phyloP scores from a whole-genome alignment of 768 basidiomycete genomes.

The Lenzites betulinus region DNA sequence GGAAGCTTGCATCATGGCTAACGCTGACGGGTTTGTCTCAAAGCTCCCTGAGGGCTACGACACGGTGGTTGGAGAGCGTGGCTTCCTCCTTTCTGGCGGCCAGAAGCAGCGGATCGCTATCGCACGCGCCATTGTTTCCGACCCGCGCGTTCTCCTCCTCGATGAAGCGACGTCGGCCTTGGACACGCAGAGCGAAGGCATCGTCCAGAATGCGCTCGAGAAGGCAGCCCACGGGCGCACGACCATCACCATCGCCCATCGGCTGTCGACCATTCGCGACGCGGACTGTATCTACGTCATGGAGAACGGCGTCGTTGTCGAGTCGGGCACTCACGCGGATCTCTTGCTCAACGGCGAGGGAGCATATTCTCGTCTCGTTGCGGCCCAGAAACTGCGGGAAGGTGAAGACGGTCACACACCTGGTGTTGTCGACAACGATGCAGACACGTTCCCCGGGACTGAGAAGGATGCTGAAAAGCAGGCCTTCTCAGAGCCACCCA shows the following conservation, averaged over 20 bases:
- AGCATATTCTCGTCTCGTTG: conserved; percentile 73
- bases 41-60: conserved; percentile 83
- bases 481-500: conserved; percentile 51
- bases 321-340: conserved; percentile 76
- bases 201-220: conserved; percentile 91
- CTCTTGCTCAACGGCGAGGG: conserved; percentile 59
- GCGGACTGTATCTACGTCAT: conserved; percentile 86
- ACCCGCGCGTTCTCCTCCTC: conserved; percentile 82
- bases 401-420: conserved; percentile 32
- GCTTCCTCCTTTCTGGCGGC: conserved; percentile 81
- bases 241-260: conserved; percentile 79
- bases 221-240: conserved; percentile 79
- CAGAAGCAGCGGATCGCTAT: conserved; percentile 90
- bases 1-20: conserved; percentile 85
- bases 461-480: conserved; percentile 56
- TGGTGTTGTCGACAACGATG: conserved; percentile 23
- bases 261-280: conserved; percentile 82
- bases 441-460: conserved; percentile 9
- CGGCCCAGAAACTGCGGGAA: conserved; percentile 79
- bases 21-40: conserved; percentile 83
- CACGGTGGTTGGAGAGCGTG: conserved; percentile 86
- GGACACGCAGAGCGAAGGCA: conserved; percentile 80
- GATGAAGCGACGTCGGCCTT: conserved; percentile 88
- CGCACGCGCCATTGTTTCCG: conserved; percentile 85
- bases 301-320: conserved; percentile 81